Evolutionary conservation across 495 filamentous ascomycete species (phyloP).

Genomic region (Neurospora pannonica): DNA sequence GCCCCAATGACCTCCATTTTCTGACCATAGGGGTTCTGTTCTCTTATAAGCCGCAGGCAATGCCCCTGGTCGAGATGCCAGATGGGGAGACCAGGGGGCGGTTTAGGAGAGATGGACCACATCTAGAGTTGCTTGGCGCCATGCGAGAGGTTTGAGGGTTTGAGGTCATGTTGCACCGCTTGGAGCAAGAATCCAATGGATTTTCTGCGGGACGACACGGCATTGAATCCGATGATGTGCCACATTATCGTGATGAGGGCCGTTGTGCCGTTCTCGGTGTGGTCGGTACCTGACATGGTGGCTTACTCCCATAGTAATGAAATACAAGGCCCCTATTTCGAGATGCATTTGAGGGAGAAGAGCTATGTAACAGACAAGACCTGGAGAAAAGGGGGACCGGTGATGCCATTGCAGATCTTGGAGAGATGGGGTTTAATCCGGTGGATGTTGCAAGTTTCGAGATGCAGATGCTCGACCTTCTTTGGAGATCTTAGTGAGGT

Average conservation of each 20-base stretch:
- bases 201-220: background rate
- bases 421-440: background rate
- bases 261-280: background rate
- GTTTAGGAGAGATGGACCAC: background rate
- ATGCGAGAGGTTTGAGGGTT: background rate
- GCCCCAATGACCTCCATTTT: background rate
- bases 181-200: background rate
- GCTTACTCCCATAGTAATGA: background rate
- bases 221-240: background rate
- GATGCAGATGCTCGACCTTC: background rate
- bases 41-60: background rate
- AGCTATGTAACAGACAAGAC: background rate
- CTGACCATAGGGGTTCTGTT: background rate
- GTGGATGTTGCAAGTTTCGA: background rate
- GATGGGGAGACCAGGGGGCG: background rate
- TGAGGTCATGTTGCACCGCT: background rate
- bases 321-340: background rate
- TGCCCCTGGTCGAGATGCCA: background rate
- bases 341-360: background rate
- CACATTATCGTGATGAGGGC: background rate
- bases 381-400: background rate
- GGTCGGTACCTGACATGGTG: background rate
- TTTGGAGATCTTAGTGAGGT: background rate
- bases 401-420: background rate
- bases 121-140: background rate